phyloP scores from a whole-genome alignment of 108 stramenopile species.

The Pseudonitzschia pungens region DNA sequence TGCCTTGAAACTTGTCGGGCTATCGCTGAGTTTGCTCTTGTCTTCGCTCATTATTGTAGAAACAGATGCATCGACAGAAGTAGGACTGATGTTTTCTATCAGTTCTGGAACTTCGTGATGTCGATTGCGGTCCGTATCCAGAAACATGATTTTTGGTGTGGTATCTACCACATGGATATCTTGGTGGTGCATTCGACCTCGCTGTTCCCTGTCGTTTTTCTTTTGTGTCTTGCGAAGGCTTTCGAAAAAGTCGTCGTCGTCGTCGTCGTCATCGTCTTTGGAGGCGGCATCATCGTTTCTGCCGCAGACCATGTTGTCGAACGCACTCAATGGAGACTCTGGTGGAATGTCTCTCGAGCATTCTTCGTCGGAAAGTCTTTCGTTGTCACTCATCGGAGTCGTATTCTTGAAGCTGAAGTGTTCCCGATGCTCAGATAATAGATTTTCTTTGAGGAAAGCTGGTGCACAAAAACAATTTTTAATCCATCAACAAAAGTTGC shows the following conservation, averaged over 20 bases:
- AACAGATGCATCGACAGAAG: constrained; percentile 2
- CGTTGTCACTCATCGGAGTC: too few relatives aligned
- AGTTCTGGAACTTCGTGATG: not conserved
- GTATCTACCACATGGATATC: not conserved
- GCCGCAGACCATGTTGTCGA: not conserved
- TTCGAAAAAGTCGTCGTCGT: constrained; percentile 14
- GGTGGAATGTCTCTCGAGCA: too few relatives aligned
- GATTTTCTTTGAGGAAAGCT: not conserved
- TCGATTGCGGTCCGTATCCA: not conserved
- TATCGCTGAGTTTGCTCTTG: not conserved
- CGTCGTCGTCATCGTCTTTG: not conserved
- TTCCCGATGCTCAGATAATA: not conserved
- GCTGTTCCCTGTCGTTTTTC: not conserved
- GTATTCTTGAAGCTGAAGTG: too few relatives aligned
- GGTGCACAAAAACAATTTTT: too few relatives aligned
- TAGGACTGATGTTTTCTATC: not conserved
- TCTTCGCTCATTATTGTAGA: not conserved
- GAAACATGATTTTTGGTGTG: not conserved
- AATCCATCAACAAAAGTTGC: too few relatives aligned
- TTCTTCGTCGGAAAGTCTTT: too few relatives aligned
- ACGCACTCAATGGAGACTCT: not conserved
- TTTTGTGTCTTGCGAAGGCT: not conserved
- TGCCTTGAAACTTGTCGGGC: not conserved
- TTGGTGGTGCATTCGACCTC: not conserved
- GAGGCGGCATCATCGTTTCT: not conserved